Evolutionary conservation across 2,329 filamentous ascomycete species (phyloP), one percentile per base, ranked within the genome.

Genomic region (Aspergillus ochraceoroseus): DNA sequence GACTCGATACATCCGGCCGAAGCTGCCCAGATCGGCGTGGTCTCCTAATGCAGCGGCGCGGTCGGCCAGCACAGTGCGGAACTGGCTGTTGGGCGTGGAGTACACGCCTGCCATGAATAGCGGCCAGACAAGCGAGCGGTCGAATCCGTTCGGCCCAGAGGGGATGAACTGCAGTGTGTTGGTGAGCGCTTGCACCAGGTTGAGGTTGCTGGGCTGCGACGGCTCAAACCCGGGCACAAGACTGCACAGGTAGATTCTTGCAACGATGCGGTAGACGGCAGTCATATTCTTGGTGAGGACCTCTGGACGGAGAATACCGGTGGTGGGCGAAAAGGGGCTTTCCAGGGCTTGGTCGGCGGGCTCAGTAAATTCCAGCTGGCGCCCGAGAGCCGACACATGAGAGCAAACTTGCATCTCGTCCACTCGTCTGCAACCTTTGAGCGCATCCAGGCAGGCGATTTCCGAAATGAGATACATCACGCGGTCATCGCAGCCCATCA

Each of bases 381-480:
- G 78, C 31, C 87, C 90, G 5, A 96, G 80, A n/a, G 84, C 80
- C 47, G 84, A 82, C 26, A 96, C 87, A 65, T 95, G 90, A 45
- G 84, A 79, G 76, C 89, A 95, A 30, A 96, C 79, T 35, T 81
- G 79, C 50, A 92, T 82, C 58, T 92, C 83, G 53, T 94, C 85
- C 54, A 74, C 54, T 70, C 92, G 87, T 54, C 85, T 85, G 45
- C 85, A 80, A 26, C 74, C 70, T 73, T 92, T 94, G 49, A 95
- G 78, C 3, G 86, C 85, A 64, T 96, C 92, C 38, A 98, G 80
- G 66, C 92, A 96, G 39, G 90, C 87, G 56, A 96, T 95, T 69
- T 98, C 92, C 2, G 88, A 94, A 62, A 98, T 94, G 56, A 96
- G 75, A 65, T 95, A 96, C 88, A 98, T 95, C 67, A 96, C 85